Evolutionary conservation across 2,329 filamentous ascomycete genomes (phyloP).

Genomic region (Aspergillus unguis): DNA sequence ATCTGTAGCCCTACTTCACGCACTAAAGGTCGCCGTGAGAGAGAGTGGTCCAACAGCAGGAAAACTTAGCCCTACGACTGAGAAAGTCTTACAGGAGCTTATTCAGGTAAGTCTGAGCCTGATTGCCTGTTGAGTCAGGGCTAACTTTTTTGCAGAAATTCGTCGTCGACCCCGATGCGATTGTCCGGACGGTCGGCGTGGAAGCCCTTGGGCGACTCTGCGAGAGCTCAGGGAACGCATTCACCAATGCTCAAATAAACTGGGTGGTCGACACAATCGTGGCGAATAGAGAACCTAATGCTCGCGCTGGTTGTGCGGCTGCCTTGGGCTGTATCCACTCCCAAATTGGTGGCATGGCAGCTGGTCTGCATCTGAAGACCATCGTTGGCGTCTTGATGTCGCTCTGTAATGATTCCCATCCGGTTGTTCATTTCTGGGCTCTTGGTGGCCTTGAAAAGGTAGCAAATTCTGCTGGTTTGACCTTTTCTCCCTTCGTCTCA

Average conservation of each 20-base stretch:
- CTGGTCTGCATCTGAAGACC: slow-evolving; percentile 91
- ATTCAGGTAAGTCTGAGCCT: slow-evolving; percentile 61
- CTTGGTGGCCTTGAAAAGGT: slow-evolving; percentile 82
- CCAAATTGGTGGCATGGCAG: slow-evolving; percentile 95
- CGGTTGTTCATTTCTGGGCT: slow-evolving; percentile 94
- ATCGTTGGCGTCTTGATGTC: slow-evolving; percentile 99
- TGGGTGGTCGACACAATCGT: slow-evolving; percentile 92
- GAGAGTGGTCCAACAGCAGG: slow-evolving; percentile 72
- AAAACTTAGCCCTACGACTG: slow-evolving; percentile 71
- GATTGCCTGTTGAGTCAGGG: background rate
- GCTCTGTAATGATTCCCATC: slow-evolving; percentile 90
- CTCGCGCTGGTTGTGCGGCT: slow-evolving; percentile 89
- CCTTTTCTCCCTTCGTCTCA: slow-evolving; percentile 85
- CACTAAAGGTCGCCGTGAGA: slow-evolving; percentile 78
- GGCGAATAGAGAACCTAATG: slow-evolving; percentile 85
- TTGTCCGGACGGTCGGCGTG: slow-evolving; percentile 79
- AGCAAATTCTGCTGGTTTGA: slow-evolving; percentile 86
- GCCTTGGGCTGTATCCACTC: slow-evolving; percentile 90
- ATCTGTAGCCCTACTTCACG: slow-evolving; percentile 72
- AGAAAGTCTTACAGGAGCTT: slow-evolving; percentile 66
- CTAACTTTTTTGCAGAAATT: slow-evolving; percentile 54
- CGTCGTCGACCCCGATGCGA: slow-evolving; percentile 77
- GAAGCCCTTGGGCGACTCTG: slow-evolving; percentile 83
- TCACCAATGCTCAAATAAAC: slow-evolving; percentile 87
- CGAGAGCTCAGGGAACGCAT: slow-evolving; percentile 76